Evolutionary conservation across 208 protist species (phyloP).

Genomic region (Hexamita inflata): DNA sequence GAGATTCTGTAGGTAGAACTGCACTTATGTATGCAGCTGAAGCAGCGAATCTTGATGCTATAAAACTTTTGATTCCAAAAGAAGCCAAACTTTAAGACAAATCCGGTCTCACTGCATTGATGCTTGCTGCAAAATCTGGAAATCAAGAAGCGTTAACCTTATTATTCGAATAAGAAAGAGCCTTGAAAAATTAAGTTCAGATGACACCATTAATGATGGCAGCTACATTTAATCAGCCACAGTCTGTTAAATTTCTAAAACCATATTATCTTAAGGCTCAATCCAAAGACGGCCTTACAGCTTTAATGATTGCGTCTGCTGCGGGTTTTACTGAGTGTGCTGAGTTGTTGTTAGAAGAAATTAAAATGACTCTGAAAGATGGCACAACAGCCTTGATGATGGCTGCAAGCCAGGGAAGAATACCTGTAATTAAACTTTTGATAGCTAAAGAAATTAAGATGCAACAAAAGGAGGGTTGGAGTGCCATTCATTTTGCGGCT

Average conservation of each 20-base stretch:
- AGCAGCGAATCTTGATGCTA: background rate
- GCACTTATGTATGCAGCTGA: constrained; percentile 15
- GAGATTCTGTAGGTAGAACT: background rate
- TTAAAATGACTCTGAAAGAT: no score
- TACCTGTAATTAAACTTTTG: no score
- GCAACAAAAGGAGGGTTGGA: no score
- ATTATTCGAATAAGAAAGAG: background rate
- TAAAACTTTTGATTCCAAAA: background rate
- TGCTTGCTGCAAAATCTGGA: background rate
- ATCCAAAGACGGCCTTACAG: no score
- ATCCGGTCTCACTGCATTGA: background rate
- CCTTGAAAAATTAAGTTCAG: background rate
- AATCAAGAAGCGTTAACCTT: background rate
- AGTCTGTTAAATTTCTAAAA: background rate
- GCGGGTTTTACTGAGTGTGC: no score
- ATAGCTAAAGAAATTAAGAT: no score
- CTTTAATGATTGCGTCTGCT: no score
- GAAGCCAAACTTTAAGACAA: constrained; percentile 10
- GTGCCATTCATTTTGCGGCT: no score
- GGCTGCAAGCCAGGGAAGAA: no score
- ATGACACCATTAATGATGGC: background rate
- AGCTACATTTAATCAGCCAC: background rate
- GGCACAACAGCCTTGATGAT: no score
- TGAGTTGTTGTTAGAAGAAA: no score
- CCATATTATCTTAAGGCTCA: no score